Evolutionary conservation across 2,329 filamentous ascomycete species (phyloP), one percentile per base, ranked within the genome.

Genomic region (Penicillium sp.): DNA sequence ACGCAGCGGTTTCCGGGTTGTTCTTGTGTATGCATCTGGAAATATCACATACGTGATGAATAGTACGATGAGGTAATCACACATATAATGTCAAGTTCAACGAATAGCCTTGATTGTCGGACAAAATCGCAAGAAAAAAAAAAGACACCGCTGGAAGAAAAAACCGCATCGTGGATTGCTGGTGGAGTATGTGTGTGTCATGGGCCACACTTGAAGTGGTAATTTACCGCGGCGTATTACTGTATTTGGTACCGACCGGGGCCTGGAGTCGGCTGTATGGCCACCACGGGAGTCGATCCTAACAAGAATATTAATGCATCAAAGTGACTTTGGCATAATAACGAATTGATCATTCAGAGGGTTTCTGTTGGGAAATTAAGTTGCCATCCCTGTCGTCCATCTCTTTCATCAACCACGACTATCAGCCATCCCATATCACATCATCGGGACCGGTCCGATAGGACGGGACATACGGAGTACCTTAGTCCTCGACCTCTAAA

Each of bases 111-210:
- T 10, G 5, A 43, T n/a, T 46, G 7, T 16, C 6, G 11, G 2
- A 4, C 1, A 11, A 14, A n/a, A 30, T 11, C 25, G 19, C 48
- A 51, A 11, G 35, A 51, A 35, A 51, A 51, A 51, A 51, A 35
- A 51, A 51, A 51, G n/a, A 35, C 26, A 3, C 7, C 14, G n/a
- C n/a, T 16, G 4, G 28, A 51, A 51, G 30, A 35, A 46, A 35
- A 35, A 22, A 35, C 30, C 28, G 35, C 16, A 2, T 51, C 30
- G 48, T 51, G 48, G 28, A 22, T 35, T 22, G 10, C 16, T 22
- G 30, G 48, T 51, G 48, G 48, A 51, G 48, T 35, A 22, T 10
- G 25, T 30, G 48, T 49, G 46, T 51, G 48, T 51, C 48, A 51
- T 51, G 48, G 48, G 33, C n/a, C 30, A 14, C 48, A 22, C 48